Conservation (phyloP, 208 protist species). For the Trypanosoma lewisi region DNA sequence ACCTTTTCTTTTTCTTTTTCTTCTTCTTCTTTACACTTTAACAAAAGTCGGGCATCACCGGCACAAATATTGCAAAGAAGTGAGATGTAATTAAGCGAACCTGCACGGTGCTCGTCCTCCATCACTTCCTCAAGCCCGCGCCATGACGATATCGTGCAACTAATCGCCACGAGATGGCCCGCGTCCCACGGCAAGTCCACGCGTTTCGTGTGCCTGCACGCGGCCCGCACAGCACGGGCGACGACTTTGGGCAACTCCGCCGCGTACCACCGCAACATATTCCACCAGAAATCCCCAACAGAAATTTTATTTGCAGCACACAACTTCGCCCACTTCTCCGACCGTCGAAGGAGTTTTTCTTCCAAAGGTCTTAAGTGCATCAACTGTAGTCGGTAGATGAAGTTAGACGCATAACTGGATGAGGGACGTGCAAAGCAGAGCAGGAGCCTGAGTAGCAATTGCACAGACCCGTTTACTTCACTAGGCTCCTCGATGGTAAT, state of each 20-base stretch:
- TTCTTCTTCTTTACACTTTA: not conserved
- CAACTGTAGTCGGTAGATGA: slow-evolving; percentile 9
- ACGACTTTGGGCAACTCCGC: slow-evolving; percentile 24
- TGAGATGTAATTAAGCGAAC: slow-evolving; percentile 7
- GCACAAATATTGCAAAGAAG: slow-evolving; percentile 17
- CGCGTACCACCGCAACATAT: slow-evolving; percentile 26
- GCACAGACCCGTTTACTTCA: not conserved
- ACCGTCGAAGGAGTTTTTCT: slow-evolving; percentile 1
- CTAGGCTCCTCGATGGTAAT: not conserved
- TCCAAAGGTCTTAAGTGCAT: slow-evolving; percentile 19
- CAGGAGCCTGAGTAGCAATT: slow-evolving; percentile 7
- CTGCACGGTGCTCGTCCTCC: not conserved
- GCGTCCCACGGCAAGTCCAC: slow-evolving; percentile 13
- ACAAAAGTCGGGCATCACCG: not conserved
- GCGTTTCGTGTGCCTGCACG: not conserved
- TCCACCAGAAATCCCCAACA: slow-evolving; percentile 22
- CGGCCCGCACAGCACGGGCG: slow-evolving; percentile 14
- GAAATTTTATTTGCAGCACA: not conserved
- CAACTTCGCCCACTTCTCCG: slow-evolving; percentile 19
- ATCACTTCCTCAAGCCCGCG: slow-evolving; percentile 16
- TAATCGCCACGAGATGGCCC: slow-evolving; percentile 24
- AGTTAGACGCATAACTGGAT: slow-evolving; percentile 1
- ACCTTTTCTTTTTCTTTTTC: not conserved
- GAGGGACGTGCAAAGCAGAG: slow-evolving; percentile 11
- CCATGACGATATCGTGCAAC: slow-evolving; percentile 11